These are phyloP conservation scores for Orychophragmus violaceus DNA, from an alignment of 345 rosid genomes.

Conservation along the genomic window DNA sequence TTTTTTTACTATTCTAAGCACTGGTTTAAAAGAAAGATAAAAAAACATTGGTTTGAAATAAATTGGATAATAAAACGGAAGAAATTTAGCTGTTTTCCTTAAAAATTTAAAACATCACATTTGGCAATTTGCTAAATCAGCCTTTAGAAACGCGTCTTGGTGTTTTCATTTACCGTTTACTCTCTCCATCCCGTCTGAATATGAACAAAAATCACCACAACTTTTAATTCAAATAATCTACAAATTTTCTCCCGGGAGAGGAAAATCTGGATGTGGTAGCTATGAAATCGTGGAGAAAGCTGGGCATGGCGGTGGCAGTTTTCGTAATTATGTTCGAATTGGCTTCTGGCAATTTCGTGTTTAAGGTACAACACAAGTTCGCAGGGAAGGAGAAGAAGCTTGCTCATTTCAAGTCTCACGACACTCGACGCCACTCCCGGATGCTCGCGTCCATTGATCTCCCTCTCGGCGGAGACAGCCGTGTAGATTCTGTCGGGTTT, in stretches of 20 bases:
- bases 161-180: neutral
- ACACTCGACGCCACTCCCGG: slow-evolving; percentile 59
- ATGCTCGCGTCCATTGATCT: slow-evolving; percentile 54
- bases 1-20: no score
- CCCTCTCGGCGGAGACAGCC: slow-evolving; percentile 76
- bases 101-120: neutral
- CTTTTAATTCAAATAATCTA: neutral
- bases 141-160: slow-evolving; percentile 16
- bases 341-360: slow-evolving; percentile 38
- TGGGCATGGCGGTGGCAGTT: slow-evolving; percentile 16
- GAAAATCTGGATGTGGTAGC: neutral
- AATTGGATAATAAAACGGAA: no score
- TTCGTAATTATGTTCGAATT: slow-evolving; percentile 27
- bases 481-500: slow-evolving; percentile 61
- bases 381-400: slow-evolving; percentile 40
- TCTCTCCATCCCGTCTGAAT: neutral
- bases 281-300: slow-evolving; percentile 34
- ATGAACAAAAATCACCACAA: neutral
- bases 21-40: no score
- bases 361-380: slow-evolving; percentile 57
- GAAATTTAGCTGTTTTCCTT: neutral
- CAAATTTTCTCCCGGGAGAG: neutral
- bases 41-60: no score
- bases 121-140: slow-evolving; percentile 18
- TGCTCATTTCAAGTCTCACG: slow-evolving; percentile 52